Percentiles rank a stretch among this genome's conserved stretches.
These are phyloP conservation scores for Penicillium ucsense DNA, from an alignment of 495 filamentous ascomycete species.

Conservation along the genomic window DNA sequence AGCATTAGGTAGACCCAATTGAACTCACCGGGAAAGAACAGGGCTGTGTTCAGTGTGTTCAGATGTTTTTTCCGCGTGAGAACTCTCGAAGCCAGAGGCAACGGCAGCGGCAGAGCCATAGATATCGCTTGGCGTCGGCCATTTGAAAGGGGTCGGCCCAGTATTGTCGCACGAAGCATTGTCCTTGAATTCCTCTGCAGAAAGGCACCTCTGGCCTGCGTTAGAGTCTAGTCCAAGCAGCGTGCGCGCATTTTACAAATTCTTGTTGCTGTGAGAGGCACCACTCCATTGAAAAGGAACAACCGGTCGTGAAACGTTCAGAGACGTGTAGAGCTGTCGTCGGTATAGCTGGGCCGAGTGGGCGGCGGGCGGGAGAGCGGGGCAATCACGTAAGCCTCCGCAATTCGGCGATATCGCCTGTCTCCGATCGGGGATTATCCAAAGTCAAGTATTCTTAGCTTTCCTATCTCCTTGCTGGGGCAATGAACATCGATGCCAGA, in stretches of 20 bases:
- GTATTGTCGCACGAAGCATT: slow-evolving; percentile 8
- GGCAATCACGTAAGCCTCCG: slow-evolving; percentile 1
- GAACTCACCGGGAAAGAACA: slow-evolving; percentile 73
- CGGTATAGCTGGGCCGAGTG: background rate
- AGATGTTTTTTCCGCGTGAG: slow-evolving; percentile 30
- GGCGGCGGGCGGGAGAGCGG: slow-evolving; percentile 7
- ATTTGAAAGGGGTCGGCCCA: background rate
- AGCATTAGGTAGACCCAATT: too few species aligned
- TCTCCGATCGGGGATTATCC: too few species aligned
- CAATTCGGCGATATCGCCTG: background rate
- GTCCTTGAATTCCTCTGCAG: slow-evolving; percentile 1
- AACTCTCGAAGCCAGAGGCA: background rate
- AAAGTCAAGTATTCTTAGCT: too few species aligned
- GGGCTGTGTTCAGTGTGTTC: slow-evolving; percentile 64
- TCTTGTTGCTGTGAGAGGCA: background rate
- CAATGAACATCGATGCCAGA: too few species aligned
- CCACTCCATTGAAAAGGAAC: background rate
- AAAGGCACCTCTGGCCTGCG: slow-evolving; percentile 9
- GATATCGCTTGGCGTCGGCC: background rate
- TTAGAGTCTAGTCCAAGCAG: slow-evolving; percentile 7
- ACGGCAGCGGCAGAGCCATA: background rate
- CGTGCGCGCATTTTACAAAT: slow-evolving; percentile 10
- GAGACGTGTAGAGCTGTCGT: background rate
- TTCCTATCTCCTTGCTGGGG: too few species aligned
- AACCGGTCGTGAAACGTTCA: too few species aligned